These are phyloP conservation scores for Candida coquimbonensis DNA, from an alignment of 805 yeast genomes.

Conservation along the genomic window DNA sequence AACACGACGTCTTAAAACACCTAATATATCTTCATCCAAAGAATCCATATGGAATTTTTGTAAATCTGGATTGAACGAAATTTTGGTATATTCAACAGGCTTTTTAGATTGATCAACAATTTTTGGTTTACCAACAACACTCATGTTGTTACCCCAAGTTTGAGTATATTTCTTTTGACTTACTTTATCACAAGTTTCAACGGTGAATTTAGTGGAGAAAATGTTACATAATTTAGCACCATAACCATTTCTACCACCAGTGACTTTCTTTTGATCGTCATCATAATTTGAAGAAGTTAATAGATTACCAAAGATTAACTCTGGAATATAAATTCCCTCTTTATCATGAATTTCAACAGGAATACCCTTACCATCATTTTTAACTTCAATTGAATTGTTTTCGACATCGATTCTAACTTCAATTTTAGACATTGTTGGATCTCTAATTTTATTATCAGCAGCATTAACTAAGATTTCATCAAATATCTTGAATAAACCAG, in stretches of 20 bases:
- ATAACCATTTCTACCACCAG: constrained; percentile 98
- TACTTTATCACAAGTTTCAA: constrained; percentile 81
- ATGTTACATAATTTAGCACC: constrained; percentile 98
- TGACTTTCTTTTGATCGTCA: constrained; percentile 89
- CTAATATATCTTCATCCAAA: constrained; percentile 74
- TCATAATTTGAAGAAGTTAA: constrained; percentile 94
- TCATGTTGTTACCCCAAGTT: constrained; percentile 86
- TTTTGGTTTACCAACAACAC: constrained; percentile 64
- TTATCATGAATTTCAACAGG: constrained; percentile 90
- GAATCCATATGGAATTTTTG: constrained; percentile 76
- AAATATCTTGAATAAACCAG: constrained; percentile 92
- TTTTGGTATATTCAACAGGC: constrained; percentile 73
- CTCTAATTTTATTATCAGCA: constrained; percentile 96
- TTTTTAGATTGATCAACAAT: constrained; percentile 40
- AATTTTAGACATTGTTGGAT: constrained; percentile 79
- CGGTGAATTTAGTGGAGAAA: constrained; percentile 77
- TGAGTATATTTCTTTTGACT: constrained; percentile 64
- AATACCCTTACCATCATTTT: constrained; percentile 92
- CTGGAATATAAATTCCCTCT: constrained; percentile 91
- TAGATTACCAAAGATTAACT: constrained; percentile 90
- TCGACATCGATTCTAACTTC: constrained; percentile 79
- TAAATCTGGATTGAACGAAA: constrained; percentile 85
- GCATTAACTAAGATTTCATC: constrained; percentile 97
- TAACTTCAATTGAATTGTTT: constrained; percentile 65
- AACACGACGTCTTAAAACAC: constrained; percentile 87